These are phyloP conservation scores for Nicotiana rustica DNA, from an alignment of 305 asterid genomes.

Conservation along the genomic window DNA sequence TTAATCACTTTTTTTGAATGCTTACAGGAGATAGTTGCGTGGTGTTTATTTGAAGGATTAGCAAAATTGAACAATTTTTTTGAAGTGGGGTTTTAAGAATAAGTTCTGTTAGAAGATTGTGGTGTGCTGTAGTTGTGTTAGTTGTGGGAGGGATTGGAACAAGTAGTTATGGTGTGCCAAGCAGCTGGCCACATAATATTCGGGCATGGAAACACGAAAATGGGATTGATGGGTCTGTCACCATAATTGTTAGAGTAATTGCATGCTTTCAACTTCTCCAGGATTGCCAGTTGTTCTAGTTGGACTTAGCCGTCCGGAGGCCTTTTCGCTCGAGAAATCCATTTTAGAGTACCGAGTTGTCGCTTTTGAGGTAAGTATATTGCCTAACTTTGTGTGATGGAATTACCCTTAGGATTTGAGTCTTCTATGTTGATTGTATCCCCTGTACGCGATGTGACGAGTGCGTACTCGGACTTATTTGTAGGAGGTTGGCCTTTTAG, in stretches of 20 bases:
- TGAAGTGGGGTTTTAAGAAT: conserved; percentile 35
- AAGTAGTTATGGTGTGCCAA: conserved; percentile 99
- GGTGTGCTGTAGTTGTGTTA: conserved; percentile 36
- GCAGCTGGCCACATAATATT: conserved; percentile 96
- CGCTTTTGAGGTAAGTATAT: no score
- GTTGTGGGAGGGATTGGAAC: conserved; percentile 45
- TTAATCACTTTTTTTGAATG: conserved; percentile 22
- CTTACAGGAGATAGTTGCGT: not conserved
- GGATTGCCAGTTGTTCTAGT: conserved; percentile 71
- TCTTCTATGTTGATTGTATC: no score
- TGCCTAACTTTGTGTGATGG: no score
- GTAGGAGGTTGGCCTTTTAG: no score
- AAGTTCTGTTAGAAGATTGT: conserved; percentile 37
- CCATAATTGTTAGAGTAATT: conserved; percentile 90
- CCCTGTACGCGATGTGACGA: no score
- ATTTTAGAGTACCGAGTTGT: no score
- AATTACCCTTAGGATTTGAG: no score
- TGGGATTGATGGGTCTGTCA: conserved; percentile 87
- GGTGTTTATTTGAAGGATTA: not conserved
- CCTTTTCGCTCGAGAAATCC: no score
- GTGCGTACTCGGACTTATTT: no score
- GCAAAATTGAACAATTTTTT: not conserved
- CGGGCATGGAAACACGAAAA: conserved; percentile 90
- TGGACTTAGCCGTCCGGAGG: no score
- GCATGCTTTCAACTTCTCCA: conserved; percentile 99